A percentile compares a stretch with the other conserved stretches of the same genome.
phyloP scores from a whole-genome alignment of 2,329 filamentous ascomycete species.

The Aspergillus felis region DNA sequence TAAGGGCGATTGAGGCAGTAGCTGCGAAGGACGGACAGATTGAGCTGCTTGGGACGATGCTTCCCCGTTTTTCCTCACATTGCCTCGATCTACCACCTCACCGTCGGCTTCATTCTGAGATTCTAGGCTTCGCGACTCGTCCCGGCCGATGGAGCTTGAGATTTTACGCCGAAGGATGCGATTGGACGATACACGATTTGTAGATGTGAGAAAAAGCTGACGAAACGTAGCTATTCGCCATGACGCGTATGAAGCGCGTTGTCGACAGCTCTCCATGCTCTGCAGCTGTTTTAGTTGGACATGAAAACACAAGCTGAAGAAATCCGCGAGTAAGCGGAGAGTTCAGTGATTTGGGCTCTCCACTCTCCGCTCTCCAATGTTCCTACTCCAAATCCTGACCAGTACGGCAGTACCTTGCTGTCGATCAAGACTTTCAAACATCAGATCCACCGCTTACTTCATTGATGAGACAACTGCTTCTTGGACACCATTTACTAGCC shows the following conservation, averaged over 20 bases:
- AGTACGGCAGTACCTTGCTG: not conserved
- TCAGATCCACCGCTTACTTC: not conserved
- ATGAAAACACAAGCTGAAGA: not conserved
- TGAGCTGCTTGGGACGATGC: not conserved
- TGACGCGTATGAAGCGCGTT: conserved; percentile 26
- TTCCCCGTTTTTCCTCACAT: not conserved
- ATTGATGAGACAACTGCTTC: no score
- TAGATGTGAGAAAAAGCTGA: conserved; percentile 15
- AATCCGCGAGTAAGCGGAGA: conserved; percentile 3
- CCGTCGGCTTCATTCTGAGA: not conserved
- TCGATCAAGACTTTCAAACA: not conserved
- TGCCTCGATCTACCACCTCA: no score
- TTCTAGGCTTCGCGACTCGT: not conserved
- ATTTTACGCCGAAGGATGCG: conserved; percentile 7
- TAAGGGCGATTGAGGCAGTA: conserved; percentile 36
- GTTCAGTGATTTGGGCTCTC: conserved; percentile 1
- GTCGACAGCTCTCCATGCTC: conserved; percentile 25
- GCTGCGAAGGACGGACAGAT: conserved; percentile 23
- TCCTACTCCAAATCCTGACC: not conserved
- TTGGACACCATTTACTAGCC: no score
- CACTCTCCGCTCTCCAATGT: not conserved
- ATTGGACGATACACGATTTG: not conserved
- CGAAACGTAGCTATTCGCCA: conserved; percentile 29
- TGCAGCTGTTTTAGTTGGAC: not conserved
- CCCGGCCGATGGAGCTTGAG: conserved; percentile 7